Conservation (phyloP, 2,329 filamentous ascomycete genomes). For the Aspergillus sp. region DNA sequence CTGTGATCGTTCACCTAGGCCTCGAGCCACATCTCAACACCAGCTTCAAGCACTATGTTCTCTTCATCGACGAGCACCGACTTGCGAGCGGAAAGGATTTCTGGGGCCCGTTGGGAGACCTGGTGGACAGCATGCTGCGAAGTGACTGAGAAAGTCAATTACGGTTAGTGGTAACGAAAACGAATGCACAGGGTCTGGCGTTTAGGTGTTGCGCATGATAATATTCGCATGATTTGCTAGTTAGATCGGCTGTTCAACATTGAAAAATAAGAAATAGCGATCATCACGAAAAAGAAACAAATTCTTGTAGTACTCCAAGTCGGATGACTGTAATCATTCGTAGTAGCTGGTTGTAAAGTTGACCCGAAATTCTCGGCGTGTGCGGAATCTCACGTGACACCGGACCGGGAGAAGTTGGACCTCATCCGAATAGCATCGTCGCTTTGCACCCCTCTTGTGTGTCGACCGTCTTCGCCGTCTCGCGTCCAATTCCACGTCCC, state of each 20-base stretch:
- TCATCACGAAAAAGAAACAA: not conserved
- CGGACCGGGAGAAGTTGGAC: conserved; percentile 28
- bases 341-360: not conserved
- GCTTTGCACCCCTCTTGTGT: conserved; percentile 17
- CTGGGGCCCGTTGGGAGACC: conserved; percentile 90
- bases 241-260: not conserved
- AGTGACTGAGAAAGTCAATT: conserved; percentile 64
- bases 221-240: conserved; percentile 7
- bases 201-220: conserved; percentile 12
- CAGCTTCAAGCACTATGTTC: conserved; percentile 98
- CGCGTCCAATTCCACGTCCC: conserved; percentile 23
- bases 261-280: not conserved
- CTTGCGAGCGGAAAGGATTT: conserved; percentile 93
- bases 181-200: conserved; percentile 17
- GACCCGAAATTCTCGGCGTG: conserved; percentile 26
- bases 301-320: no score
- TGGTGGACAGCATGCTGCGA: conserved; percentile 96
- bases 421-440: conserved; percentile 20
- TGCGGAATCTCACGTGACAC: conserved; percentile 29
- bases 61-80: conserved; percentile 96
- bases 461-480: conserved; percentile 27
- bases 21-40: conserved; percentile 97
- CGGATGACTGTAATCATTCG: not conserved
- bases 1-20: conserved; percentile 89
- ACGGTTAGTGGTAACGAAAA: conserved; percentile 5